Evolutionary conservation across 305 asterid species (phyloP), one percentile per base, ranked within the genome.

Genomic region (Fraxinus latifolia): DNA sequence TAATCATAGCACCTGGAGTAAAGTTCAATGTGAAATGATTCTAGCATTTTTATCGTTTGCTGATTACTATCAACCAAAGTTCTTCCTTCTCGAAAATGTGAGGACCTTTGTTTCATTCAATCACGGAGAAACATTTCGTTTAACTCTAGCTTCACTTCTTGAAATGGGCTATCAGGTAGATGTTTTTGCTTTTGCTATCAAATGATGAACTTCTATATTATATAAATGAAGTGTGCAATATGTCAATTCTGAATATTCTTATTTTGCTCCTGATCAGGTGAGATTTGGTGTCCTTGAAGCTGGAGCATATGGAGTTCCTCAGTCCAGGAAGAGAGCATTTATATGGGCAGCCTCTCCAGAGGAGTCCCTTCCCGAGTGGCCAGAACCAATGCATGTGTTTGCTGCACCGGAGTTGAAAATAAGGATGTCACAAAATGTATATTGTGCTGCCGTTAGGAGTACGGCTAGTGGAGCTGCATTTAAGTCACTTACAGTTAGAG

Each of bases 311-410:
- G 99, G 99, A 68, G 95, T 94, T 79, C 97, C 99, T 81, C 99
- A 96, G 88, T 91, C 98, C 42, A 86, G 99, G 87, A 96, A 94
- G 88, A 90, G 99, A 81, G 99, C 98, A 67, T 96, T 96, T 83
- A 94, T 96, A 84, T 96, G 99, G 98, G 98, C 97, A 17, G 98
- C 99, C 23, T 89, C 98, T 79, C 99, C 98, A 14, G 94, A 93
- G 60, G 97, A 92, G 88, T 87, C 79, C 98, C 95, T 55, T 82
- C 99, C 99, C 0, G 97, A 94, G 31, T 96, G 99, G 98, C 99
- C 99, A 1, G 99, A 96, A 88, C 98, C 99, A 79, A 93, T 94
- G 97, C 97, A 96, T 79, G 99, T 96, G 42, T 96, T 96, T 89
- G 85, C 93, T 34, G 94, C 90, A 74, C 97, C 98, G 15, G 93